A percentile compares a stretch with the other conserved stretches of the same genome.
phyloP scores from a whole-genome alignment of 169 alveolate species.

The Cyclospora cayetanensis region DNA sequence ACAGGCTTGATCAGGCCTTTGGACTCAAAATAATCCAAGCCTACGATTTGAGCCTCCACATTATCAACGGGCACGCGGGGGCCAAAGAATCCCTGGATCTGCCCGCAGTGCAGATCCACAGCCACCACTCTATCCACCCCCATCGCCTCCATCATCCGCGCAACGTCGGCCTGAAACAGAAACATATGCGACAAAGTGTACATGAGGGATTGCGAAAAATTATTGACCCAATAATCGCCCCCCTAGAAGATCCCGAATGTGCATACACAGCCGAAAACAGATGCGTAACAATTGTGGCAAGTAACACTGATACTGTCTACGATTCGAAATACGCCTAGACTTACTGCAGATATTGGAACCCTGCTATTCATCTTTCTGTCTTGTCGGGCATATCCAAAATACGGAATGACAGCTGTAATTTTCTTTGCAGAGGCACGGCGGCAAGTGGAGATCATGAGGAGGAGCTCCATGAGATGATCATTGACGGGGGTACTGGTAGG shows the following conservation, averaged over 20 bases:
- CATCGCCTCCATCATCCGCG: conserved; percentile 93
- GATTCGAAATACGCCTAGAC: not conserved
- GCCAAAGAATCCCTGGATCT: conserved; percentile 93
- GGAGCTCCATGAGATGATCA: conserved; percentile 94
- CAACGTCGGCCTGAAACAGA: conserved; percentile 88
- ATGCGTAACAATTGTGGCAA: not conserved
- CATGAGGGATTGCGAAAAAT: not conserved
- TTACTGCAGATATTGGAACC: conserved; percentile 94
- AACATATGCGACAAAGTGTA: conserved; percentile 67
- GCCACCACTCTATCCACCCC: conserved; percentile 97
- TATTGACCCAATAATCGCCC: not conserved
- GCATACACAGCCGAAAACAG: not conserved
- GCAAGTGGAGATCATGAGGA: conserved; percentile 94
- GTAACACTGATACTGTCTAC: not conserved
- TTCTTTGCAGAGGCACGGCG: conserved; percentile 94
- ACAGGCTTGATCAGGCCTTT: conserved; percentile 86
- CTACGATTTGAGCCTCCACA: conserved; percentile 89
- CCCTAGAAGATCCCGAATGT: not conserved
- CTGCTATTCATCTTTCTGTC: conserved; percentile 89
- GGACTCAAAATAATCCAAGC: conserved; percentile 83
- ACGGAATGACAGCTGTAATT: conserved; percentile 97
- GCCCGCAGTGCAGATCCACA: conserved; percentile 95
- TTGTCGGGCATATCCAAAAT: conserved; percentile 96
- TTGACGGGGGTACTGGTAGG: conserved; percentile 98
- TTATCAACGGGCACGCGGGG: conserved; percentile 95